A percentile compares a stretch with the other conserved stretches of the same genome.
These are phyloP conservation scores for Kazachstania sp. DNA, from an alignment of 1,139 yeast genomes.

Conservation along the genomic window DNA sequence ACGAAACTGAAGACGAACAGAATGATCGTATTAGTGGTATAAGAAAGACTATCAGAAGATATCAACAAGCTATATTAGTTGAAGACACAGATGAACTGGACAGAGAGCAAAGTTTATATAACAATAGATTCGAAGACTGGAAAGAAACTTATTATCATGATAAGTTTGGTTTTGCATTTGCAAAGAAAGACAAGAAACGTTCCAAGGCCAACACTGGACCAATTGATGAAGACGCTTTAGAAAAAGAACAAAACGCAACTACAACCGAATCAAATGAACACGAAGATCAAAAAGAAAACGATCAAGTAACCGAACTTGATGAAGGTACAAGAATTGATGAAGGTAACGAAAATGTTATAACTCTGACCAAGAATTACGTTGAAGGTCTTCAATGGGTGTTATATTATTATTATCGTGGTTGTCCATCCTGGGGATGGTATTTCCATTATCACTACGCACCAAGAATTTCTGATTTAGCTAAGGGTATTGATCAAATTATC, in stretches of 20 bases:
- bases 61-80: constrained; percentile 63
- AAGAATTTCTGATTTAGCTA: constrained; percentile 72
- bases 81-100: constrained; percentile 54
- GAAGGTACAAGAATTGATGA: neutral
- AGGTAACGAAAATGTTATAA: constrained; percentile 47
- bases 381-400: constrained; percentile 97
- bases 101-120: constrained; percentile 57
- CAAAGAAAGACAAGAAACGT: neutral
- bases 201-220: neutral
- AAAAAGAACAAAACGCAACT: neutral
- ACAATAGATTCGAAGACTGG: constrained; percentile 70
- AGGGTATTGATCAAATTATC: constrained; percentile 57
- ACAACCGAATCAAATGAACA: constrained; percentile 16
- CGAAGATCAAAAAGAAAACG: constrained; percentile 41
- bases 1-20: constrained; percentile 56
- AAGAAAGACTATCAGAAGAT: constrained; percentile 46
- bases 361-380: constrained; percentile 70
- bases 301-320: neutral
- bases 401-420: constrained; percentile 80
- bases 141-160: constrained; percentile 72
- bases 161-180: constrained; percentile 50
- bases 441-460: constrained; percentile 87
- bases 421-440: constrained; percentile 94
- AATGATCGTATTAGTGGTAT: constrained; percentile 37
- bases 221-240: neutral